Percentiles rank a stretch among this genome's conserved stretches.
phyloP scores from a whole-genome alignment of 768 basidiomycete genomes.

The Lanmaoa pseudosensibilis region DNA sequence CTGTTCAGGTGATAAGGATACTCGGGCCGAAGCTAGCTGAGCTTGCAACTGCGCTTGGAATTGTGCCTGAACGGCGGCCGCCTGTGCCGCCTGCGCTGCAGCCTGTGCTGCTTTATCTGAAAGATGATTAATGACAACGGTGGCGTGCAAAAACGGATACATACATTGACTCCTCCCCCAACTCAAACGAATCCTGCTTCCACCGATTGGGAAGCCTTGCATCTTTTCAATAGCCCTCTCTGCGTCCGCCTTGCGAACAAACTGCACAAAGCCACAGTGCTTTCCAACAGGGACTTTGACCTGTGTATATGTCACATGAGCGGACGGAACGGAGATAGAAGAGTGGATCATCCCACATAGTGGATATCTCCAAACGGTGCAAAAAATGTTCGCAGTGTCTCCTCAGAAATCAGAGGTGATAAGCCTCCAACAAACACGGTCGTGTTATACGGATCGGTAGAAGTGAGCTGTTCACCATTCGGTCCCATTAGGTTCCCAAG shows the following conservation, averaged over 20 bases:
- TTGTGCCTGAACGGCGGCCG: slow-evolving; percentile 61
- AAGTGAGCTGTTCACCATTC: slow-evolving; percentile 82
- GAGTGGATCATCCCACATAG: slow-evolving; percentile 55
- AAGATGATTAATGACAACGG: slow-evolving; percentile 5
- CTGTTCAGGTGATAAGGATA: slow-evolving; percentile 56
- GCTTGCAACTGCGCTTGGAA: slow-evolving; percentile 39
- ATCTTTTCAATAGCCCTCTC: slow-evolving; percentile 93
- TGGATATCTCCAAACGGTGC: slow-evolving; percentile 92
- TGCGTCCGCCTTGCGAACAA: slow-evolving; percentile 87
- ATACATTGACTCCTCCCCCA: slow-evolving; percentile 94
- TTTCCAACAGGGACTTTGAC: slow-evolving; percentile 97
- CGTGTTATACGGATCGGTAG: slow-evolving; percentile 93
- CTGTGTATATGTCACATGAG: slow-evolving; percentile 37
- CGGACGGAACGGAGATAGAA: slow-evolving; percentile 1
- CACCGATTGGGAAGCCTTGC: slow-evolving; percentile 95
- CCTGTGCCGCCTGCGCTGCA: slow-evolving; percentile 80
- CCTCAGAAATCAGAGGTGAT: slow-evolving; percentile 86
- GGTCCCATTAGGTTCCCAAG: slow-evolving; percentile 82
- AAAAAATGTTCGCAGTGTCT: slow-evolving; percentile 88
- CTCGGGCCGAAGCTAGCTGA: slow-evolving; percentile 27
- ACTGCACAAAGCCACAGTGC: slow-evolving; percentile 95
- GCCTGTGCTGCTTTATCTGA: slow-evolving; percentile 89
- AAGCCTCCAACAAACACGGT: slow-evolving; percentile 94
- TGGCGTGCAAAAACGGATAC: neutral
- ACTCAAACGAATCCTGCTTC: slow-evolving; percentile 85